phyloP scores from a whole-genome alignment of 2,329 filamentous ascomycete species.

The Dichotomopilus funicola region DNA sequence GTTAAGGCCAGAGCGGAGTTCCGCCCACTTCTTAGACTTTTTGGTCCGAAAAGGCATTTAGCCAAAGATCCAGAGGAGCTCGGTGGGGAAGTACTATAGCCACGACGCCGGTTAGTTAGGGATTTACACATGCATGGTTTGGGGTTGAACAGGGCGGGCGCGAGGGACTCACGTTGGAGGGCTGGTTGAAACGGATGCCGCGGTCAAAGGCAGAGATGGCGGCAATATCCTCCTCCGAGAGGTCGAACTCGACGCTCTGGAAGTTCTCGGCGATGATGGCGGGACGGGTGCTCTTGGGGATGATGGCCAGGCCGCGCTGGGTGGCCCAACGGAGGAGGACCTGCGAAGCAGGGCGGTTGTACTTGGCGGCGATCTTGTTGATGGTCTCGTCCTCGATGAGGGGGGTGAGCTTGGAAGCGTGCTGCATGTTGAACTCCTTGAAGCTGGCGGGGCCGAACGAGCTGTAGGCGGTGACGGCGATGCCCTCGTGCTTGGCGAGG shows the following conservation, averaged over 20 bases:
- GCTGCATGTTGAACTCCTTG: constrained; percentile 67
- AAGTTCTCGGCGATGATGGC: constrained; percentile 58
- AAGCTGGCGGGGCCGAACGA: constrained; percentile 77
- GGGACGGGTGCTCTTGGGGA: constrained; percentile 63
- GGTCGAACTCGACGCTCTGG: constrained; percentile 58
- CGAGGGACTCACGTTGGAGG: constrained; percentile 32
- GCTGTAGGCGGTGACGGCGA: constrained; percentile 75
- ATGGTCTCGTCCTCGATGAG: constrained; percentile 66
- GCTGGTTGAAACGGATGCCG: constrained; percentile 70
- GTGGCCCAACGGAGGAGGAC: constrained; percentile 82
- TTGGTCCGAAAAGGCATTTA: constrained; percentile 29
- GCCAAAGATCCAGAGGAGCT: constrained; percentile 52
- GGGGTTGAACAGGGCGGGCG: neutral
- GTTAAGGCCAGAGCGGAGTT: neutral
- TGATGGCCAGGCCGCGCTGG: constrained; percentile 72
- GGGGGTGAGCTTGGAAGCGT: constrained; percentile 57
- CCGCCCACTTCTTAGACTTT: neutral
- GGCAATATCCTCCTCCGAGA: constrained; percentile 59
- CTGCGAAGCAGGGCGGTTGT: constrained; percentile 69
- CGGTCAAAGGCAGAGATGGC: constrained; percentile 59
- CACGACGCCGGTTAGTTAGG: neutral
- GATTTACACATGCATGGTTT: neutral
- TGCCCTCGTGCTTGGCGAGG: constrained; percentile 62
- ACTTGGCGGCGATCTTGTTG: constrained; percentile 59
- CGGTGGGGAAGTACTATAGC: constrained; percentile 47